Conservation (phyloP, 352 stramenopile species). For the Globisporangium spiculum region DNA sequence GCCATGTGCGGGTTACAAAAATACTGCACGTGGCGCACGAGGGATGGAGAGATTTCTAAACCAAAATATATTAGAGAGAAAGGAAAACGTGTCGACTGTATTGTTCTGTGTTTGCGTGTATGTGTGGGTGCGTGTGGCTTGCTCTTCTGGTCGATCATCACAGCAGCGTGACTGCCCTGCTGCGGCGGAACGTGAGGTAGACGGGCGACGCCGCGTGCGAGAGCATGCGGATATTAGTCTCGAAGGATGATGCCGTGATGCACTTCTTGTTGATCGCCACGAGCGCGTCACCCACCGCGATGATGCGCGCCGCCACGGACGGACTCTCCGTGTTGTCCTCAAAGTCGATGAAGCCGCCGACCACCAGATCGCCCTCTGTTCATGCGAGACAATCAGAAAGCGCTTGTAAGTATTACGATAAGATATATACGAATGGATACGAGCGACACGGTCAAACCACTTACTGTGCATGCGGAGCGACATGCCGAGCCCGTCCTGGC, state of each 20-base stretch:
- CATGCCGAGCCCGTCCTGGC: conserved; percentile 75
- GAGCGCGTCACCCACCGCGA: conserved; percentile 71
- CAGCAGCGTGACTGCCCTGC: conserved; percentile 57
- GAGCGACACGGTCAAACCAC: conserved; percentile 11
- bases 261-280: conserved; percentile 88
- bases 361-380: conserved; percentile 71
- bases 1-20: conserved; percentile 4
- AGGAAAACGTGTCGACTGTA: neutral
- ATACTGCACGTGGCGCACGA: neutral
- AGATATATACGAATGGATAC: neutral
- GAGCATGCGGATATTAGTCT: conserved; percentile 85
- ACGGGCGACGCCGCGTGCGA: conserved; percentile 74
- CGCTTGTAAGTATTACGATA: neutral
- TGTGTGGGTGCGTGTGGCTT: neutral
- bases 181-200: conserved; percentile 80
- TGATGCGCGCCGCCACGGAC: conserved; percentile 71
- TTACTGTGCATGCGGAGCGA: conserved; percentile 84
- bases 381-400: conserved; percentile 3
- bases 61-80: conserved; percentile 12
- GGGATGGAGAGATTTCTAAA: neutral
- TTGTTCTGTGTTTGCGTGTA: neutral
- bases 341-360: conserved; percentile 82
- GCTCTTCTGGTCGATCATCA: conserved; percentile 19
- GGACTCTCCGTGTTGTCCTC: conserved; percentile 80
- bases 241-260: conserved; percentile 83